Evolutionary conservation across 768 basidiomycete genomes (phyloP), one percentile per base, ranked within the genome.

Genomic region (Lactarius hengduanensis): DNA sequence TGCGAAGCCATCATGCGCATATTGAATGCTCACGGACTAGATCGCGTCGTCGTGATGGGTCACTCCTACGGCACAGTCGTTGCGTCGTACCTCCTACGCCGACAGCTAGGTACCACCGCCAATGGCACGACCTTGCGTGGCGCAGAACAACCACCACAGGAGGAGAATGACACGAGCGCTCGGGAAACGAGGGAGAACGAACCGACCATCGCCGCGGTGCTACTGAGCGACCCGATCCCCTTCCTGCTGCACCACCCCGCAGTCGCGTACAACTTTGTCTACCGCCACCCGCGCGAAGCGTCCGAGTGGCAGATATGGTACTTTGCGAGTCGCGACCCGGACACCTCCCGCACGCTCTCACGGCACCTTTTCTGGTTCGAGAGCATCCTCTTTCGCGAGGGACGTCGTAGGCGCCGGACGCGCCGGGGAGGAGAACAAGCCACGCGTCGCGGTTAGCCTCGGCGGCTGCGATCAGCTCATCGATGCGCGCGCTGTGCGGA

Each of bases 281-380:
- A 89, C 75, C 83, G 88, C 26, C 55, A 68, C 8, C 79, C 88
- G 59, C 68, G 70, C n/a, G 59, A 71, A 63, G 82, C 83, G 62
- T 83, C 83, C 71, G 84, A 89, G 69, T 87, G 86, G 85, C 79
- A 86, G 74, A 69, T 89, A 59, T 88, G 86, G 84, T 90, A 85
- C 71, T 88, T 89, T 69, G 80, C 86, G 26, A 83, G 82, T 63
- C 81, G 83, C 13, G 88, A 90, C 68, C 76, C 85, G 11, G 87
- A 89, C 70, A 80, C 87, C 56, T 81, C 87, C 58, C 80, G 84
- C 3, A 80, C 84, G 47, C 78, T 90, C 18, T 77, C 80, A 16
- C 78, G 88, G 2, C 80, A 85, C 61, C 88, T 90, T 72, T 89
- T 88, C 71, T 89, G 88, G 88, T 72, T 79, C 36, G 84, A 89